phyloP scores from a whole-genome alignment of 2,329 filamentous ascomycete genomes.

The Rhynchosporium graminicola region DNA sequence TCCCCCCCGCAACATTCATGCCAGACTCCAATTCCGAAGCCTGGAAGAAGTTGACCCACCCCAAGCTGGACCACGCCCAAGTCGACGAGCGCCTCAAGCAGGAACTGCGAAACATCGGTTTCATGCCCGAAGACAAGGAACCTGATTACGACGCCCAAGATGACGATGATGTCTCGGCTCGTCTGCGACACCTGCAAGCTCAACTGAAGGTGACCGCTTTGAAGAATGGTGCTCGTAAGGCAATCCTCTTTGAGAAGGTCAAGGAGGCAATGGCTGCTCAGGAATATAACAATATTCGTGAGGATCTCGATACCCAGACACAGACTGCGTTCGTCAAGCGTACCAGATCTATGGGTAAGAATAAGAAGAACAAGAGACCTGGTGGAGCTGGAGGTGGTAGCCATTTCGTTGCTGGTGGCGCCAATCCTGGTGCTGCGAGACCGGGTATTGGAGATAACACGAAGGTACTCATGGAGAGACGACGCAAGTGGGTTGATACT shows the following conservation, averaged over 20 bases:
- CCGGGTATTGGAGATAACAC: conserved; percentile 88
- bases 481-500: conserved; percentile 84
- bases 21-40: conserved; percentile 72
- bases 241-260: conserved; percentile 81
- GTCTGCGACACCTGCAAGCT: conserved; percentile 80
- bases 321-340: conserved; percentile 95
- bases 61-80: conserved; percentile 79
- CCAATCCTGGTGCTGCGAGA: conserved; percentile 63
- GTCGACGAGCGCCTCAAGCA: conserved; percentile 90
- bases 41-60: conserved; percentile 76
- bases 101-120: conserved; percentile 87
- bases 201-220: conserved; percentile 82
- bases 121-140: conserved; percentile 67
- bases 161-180: conserved; percentile 91
- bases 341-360: conserved; percentile 90
- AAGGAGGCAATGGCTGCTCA: conserved; percentile 94
- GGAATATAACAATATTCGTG: conserved; percentile 94
- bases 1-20: conserved; percentile 75
- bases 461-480: conserved; percentile 87
- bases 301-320: conserved; percentile 93
- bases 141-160: conserved; percentile 87
- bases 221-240: conserved; percentile 87
- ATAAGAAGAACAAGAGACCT: conserved; percentile 82
- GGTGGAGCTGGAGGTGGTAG: conserved; percentile 74
- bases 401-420: conserved; percentile 58